Percentiles rank a stretch among this genome's conserved stretches.
These are phyloP conservation scores for Microsporum canis DNA, from an alignment of 2,329 filamentous ascomycete genomes.

Conservation along the genomic window DNA sequence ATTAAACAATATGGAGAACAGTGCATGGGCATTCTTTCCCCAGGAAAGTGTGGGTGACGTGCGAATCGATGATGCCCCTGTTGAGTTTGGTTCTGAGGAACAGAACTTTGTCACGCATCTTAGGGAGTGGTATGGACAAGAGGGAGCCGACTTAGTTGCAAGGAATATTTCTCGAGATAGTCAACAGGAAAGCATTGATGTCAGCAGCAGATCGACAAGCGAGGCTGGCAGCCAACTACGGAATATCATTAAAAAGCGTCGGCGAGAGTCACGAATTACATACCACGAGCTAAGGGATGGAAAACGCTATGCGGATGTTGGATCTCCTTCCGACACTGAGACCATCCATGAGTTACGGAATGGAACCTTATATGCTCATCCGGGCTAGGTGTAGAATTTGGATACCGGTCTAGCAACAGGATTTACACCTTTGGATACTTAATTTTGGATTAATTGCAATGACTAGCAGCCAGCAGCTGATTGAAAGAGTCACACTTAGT, in stretches of 20 bases:
- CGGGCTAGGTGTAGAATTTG: background rate
- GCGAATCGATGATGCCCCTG: constrained; percentile 27
- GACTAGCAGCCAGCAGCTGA: no score
- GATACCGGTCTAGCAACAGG: background rate
- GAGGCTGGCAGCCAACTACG: constrained; percentile 11
- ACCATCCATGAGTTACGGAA: constrained; percentile 34
- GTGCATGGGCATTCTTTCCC: constrained; percentile 38
- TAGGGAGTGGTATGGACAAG: constrained; percentile 32
- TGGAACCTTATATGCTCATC: constrained; percentile 34
- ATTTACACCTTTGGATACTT: background rate
- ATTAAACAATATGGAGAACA: constrained; percentile 32
- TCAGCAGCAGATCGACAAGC: constrained; percentile 25
- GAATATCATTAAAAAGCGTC: constrained; percentile 11
- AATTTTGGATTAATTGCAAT: background rate
- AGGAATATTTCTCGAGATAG: constrained; percentile 16
- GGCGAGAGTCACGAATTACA: constrained; percentile 25
- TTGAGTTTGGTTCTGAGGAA: constrained; percentile 33
- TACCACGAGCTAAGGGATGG: constrained; percentile 35
- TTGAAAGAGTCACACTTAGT: no score
- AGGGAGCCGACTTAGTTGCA: constrained; percentile 26
- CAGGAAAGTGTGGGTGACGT: constrained; percentile 18
- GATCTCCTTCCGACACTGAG: constrained; percentile 27
- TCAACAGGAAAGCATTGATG: constrained; percentile 17
- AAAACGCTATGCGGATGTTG: constrained; percentile 32
- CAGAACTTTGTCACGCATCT: constrained; percentile 25